Percentiles rank a stretch among this genome's conserved stretches.
These are phyloP conservation scores for Globisporangium parvum DNA, from an alignment of 352 stramenopile genomes.

Conservation along the genomic window DNA sequence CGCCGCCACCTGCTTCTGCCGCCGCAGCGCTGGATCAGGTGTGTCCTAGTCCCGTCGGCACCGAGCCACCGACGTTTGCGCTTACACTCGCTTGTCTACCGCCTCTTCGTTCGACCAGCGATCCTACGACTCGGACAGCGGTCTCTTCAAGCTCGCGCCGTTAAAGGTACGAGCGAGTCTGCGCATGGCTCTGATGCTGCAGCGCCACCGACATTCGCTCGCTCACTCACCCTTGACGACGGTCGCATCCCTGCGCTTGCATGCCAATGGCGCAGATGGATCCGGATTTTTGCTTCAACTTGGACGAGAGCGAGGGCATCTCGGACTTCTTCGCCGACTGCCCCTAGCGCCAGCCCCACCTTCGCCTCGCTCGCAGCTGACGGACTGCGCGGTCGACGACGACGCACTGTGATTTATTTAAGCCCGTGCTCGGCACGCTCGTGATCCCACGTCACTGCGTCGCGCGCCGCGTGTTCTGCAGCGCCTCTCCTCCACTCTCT, in stretches of 20 bases:
- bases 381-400: background rate
- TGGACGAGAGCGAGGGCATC: slow-evolving; percentile 83
- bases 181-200: background rate
- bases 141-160: slow-evolving; percentile 80
- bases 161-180: slow-evolving; percentile 51
- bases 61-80: background rate
- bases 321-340: slow-evolving; percentile 85
- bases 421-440: background rate
- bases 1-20: slow-evolving; percentile 17
- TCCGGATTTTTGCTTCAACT: slow-evolving; percentile 87
- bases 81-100: background rate
- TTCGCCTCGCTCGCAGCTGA: background rate
- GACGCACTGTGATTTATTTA: slow-evolving; percentile 4
- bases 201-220: background rate
- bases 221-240: background rate
- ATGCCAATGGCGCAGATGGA: slow-evolving; percentile 62
- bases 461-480: background rate
- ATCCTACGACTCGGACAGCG: slow-evolving; percentile 79
- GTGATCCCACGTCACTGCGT: no score
- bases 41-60: slow-evolving; percentile 2
- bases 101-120: slow-evolving; percentile 21
- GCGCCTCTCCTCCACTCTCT: no score
- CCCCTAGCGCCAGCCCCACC: slow-evolving; percentile 25
- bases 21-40: slow-evolving; percentile 55
- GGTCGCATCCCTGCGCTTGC: background rate